Evolutionary conservation across 1,139 yeast genomes (phyloP).

Genomic region (Saccharomyces hybrid): DNA sequence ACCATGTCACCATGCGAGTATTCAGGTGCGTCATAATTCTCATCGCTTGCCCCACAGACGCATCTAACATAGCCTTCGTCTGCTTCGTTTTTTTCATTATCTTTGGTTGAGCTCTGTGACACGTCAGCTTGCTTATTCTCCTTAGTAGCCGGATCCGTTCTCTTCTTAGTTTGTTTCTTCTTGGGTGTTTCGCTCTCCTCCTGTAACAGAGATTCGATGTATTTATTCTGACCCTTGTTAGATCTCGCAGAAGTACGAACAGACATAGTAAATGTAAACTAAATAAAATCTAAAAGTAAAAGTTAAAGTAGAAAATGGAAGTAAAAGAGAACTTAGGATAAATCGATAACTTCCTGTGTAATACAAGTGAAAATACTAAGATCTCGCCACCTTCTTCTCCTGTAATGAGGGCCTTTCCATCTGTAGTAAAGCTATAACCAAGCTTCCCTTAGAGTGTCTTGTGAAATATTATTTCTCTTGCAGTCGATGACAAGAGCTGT

Average conservation of each 20-base stretch:
- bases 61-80: conserved; percentile 43
- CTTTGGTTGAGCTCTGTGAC: neutral
- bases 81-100: conserved; percentile 7
- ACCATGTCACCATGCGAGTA: conserved; percentile 63
- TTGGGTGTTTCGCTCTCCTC: conserved; percentile 12
- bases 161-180: neutral
- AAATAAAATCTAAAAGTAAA: neutral
- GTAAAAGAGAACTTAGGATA: neutral
- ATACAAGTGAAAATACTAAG: neutral
- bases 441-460: neutral
- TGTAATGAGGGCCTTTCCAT: neutral
- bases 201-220: conserved; percentile 15
- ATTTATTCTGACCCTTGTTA: conserved; percentile 24
- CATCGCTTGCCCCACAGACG: conserved; percentile 60
- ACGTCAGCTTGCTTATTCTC: neutral
- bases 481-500: no score
- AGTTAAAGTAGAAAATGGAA: no score
- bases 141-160: neutral
- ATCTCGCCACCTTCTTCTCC: neutral
- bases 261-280: conserved; percentile 10
- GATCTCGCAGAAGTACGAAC: conserved; percentile 23
- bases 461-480: neutral
- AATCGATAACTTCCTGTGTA: neutral
- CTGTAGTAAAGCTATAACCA: neutral
- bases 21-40: conserved; percentile 51